Evolutionary conservation across 306 rosid genomes (phyloP).

Genomic region (Prunus kanzakura): DNA sequence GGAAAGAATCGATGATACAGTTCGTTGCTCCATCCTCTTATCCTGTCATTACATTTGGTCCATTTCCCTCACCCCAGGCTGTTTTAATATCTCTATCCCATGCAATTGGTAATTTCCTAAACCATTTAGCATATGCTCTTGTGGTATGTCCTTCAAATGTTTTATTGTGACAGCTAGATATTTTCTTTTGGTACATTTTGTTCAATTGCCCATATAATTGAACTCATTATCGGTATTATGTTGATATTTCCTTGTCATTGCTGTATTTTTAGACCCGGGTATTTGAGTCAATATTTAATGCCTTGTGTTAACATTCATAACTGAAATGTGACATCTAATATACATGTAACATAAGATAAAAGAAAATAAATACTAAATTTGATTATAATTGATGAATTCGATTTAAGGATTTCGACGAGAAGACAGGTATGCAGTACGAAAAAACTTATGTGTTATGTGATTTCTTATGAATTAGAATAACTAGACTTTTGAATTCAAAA

Average conservation of each 20-base stretch:
- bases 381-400: not conserved
- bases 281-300: not conserved
- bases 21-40: constrained; percentile 68
- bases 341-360: not conserved
- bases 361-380: not conserved
- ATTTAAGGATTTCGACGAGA: not conserved
- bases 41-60: constrained; percentile 86
- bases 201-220: too few species aligned
- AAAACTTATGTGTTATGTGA: not conserved
- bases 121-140: not conserved
- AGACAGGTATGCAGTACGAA: not conserved
- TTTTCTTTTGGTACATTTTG: not conserved
- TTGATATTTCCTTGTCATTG: not conserved
- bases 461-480: not conserved
- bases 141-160: not conserved
- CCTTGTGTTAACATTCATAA: not conserved
- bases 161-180: not conserved
- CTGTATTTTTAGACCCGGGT: not conserved
- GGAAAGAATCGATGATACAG: constrained; percentile 63
- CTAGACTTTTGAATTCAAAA: too few species aligned
- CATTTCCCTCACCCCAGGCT: constrained; percentile 72
- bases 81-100: constrained; percentile 72
- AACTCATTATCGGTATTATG: too few species aligned
- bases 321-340: not conserved
- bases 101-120: constrained; percentile 67